Base-by-base conservation (phyloP, 371 early-diverging fungal genomes). In the Rhizopus delemar region DNA sequence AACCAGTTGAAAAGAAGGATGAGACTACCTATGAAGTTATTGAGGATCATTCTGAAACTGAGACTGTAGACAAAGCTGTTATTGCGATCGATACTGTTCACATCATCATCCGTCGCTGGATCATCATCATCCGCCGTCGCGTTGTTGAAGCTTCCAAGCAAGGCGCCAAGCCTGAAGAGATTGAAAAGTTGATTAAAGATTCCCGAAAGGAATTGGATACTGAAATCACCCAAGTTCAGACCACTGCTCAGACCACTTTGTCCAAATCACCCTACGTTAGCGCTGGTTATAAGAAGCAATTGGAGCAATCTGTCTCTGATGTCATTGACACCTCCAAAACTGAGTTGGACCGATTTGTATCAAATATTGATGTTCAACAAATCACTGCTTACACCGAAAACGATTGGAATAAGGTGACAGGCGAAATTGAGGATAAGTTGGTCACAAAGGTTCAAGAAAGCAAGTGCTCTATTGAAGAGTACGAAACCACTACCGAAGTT, bases 51-150 rank as follows among this genome's bases (percentile, higher is more conserved):
- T 51, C 65, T 9, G 59, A 55, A 51, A 13, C 56, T 34, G 65
- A 64, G 45, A 36, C 52, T 15, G 58, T 53, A 5, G 51, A 65
- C 31, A 39, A 36, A 32, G 29, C 60, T n/a, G 38, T 65, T 49
- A 43, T 61, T 29, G 15, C 36, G 1, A 53, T 69, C 9, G 59
- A 66, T 4, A 70, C 54, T 33, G 52, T 66, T 16, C 59, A 62
- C 9, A 38, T 66, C 8, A 57, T 59, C 29, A 58, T 70, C 22
- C 70, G 60, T 43, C 66, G 63, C 32, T 70, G 66, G 66, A 55
- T 60, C 32, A 66, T 46, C 34, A 54, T 51, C 15, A 53, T 70
- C 15, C 56, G 56, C 22, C 32, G 43, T 16, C 60, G 58, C 13
- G 41, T 70, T 3, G 16, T 43, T 13, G 43, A 57, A 4, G 67